Evolutionary conservation across 2,329 filamentous ascomycete genomes (phyloP).

Genomic region (Neoscytalidium dimidiatum): DNA sequence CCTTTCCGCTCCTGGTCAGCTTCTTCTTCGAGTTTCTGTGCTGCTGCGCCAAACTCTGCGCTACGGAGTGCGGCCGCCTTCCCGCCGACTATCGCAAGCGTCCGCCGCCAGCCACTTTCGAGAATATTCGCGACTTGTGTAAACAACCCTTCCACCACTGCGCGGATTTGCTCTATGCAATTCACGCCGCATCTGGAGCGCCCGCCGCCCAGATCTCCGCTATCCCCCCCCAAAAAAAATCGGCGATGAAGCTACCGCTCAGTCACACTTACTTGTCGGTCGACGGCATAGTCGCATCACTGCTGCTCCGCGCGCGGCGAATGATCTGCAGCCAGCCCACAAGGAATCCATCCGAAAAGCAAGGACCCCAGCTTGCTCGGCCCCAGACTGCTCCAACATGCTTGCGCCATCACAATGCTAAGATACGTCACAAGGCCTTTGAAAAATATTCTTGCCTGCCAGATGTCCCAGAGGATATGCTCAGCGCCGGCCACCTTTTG

Average conservation of each 20-base stretch:
- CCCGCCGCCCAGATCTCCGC: background rate
- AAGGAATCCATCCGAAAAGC: background rate
- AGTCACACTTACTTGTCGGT: background rate
- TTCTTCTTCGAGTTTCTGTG: background rate
- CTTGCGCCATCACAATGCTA: background rate
- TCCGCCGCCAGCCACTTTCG: no score
- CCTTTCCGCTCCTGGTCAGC: background rate
- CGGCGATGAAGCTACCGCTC: background rate
- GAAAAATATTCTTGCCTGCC: background rate
- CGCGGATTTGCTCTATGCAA: background rate
- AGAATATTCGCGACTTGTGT: background rate
- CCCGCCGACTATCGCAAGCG: background rate
- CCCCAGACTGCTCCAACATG: background rate
- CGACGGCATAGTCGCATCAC: background rate
- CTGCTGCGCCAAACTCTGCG: background rate
- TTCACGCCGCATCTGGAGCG: background rate
- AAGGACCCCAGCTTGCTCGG: background rate
- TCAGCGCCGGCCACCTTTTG: background rate
- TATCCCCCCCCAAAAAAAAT: background rate
- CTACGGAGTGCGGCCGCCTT: background rate
- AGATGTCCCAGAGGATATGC: background rate
- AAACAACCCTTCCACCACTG: no score
- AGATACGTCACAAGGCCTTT: background rate
- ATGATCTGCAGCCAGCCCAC: background rate
- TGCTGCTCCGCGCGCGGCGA: background rate